Evolutionary conservation across 495 filamentous ascomycete species (phyloP).

Genomic region (Chaetomidium leptoderma): DNA sequence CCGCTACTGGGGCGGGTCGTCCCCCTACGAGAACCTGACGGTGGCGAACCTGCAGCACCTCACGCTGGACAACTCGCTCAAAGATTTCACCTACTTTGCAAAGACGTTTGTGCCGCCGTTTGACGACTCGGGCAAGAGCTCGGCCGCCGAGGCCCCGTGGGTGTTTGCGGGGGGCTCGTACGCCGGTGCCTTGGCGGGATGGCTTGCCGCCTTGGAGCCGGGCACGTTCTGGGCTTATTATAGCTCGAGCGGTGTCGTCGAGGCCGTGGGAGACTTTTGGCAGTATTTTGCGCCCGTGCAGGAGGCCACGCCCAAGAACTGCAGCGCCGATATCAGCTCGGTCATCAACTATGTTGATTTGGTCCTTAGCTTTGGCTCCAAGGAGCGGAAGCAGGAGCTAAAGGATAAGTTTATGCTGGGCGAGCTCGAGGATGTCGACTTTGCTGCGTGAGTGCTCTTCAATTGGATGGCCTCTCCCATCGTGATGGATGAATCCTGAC

Average conservation of each 20-base stretch:
- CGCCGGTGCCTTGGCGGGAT: constrained; percentile 58
- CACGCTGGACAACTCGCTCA: constrained; percentile 59
- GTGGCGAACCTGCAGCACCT: constrained; percentile 56
- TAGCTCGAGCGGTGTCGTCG: constrained; percentile 58
- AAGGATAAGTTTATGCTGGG: constrained; percentile 57
- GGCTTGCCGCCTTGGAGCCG: constrained; percentile 55
- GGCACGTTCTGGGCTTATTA: constrained; percentile 68
- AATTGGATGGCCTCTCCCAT: too few relatives aligned
- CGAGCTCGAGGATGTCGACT: constrained; percentile 54
- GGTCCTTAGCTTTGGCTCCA: constrained; percentile 40
- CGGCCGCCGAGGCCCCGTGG: constrained; percentile 57
- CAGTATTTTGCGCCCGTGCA: constrained; percentile 62
- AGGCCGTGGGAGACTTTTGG: constrained; percentile 62
- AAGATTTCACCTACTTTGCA: constrained; percentile 61
- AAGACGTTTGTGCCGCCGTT: constrained; percentile 55
- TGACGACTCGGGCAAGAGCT: constrained; percentile 49
- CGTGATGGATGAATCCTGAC: constrained; percentile 4
- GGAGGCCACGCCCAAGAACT: constrained; percentile 61
- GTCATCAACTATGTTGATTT: constrained; percentile 57
- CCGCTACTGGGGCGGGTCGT: constrained; percentile 59
- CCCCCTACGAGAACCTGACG: constrained; percentile 53
- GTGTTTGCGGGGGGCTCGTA: constrained; percentile 62
- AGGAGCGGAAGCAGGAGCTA: constrained; percentile 43
- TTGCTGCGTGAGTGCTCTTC: constrained; percentile 44
- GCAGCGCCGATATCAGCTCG: constrained; percentile 51